Evolutionary conservation across 176 grass and related monocot genomes (phyloP), one percentile per base, ranked within the genome.

Genomic region (Cocos nucifera): DNA sequence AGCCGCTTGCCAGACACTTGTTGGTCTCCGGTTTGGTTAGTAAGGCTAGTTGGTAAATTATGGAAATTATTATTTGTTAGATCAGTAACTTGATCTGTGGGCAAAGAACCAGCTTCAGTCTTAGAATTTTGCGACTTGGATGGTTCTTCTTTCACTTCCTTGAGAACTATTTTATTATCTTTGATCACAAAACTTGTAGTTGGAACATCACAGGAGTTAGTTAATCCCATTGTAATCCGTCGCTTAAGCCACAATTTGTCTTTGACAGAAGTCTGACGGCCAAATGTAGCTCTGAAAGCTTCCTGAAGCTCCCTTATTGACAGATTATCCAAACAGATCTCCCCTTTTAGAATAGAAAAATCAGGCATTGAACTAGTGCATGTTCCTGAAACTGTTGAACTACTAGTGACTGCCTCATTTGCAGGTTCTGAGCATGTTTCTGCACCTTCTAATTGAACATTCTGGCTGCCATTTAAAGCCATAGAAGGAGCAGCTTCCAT

Each of bases 211-310:
- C 60, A 93, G 23, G 88, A 99, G 80, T 93, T 99, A 57, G 57
- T 81, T 69, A 99, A 65, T 9, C 94, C 94, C 94, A 99, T 99
- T 66, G 85, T 57, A 67, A 99, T 99, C 53, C 85, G 79, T 39
- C 94, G 75, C 65, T 89, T 99, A 59, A 99, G 94, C 94, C 94
- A 99, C 82, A 91, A 72, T 77, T 99, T 99, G 68, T 99, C 94
- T 74, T 99, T 99, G 53, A 99, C 94, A 79, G 75, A 85, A 74
- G 94, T 99, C 23, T 80, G 78, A 4, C 88, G 88, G 30, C 88
- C 94, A 89, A 98, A 99, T 12, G 88, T 89, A 39, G 94, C 76
- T 73, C 77, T 77, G 68, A 99, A 99, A 72, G 83, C 81, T 75
- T 93, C 94, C 71, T 99, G 94, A 56, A 99, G 82, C 80, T 99